Conservation (phyloP, 352 stramenopile species). For the Globisporangium irregulare region DNA sequence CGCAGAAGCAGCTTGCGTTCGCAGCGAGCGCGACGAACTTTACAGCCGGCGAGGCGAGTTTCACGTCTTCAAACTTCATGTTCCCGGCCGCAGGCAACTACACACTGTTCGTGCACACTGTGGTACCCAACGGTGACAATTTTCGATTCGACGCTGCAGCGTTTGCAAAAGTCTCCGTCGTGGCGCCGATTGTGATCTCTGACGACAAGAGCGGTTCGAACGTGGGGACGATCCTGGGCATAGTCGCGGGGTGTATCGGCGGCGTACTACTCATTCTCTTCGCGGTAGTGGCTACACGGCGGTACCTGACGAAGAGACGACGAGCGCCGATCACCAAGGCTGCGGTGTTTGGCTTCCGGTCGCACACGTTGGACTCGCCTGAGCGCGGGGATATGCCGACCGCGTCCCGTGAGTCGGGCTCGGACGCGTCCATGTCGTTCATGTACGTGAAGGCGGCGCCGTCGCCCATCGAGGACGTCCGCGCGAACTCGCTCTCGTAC, state of each 20-base stretch:
- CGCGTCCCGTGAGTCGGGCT: slow-evolving; percentile 35
- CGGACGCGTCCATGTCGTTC: slow-evolving; percentile 44
- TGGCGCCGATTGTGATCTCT: slow-evolving; percentile 16
- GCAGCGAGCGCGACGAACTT: slow-evolving; percentile 34
- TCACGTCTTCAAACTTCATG: slow-evolving; percentile 27
- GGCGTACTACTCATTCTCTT: slow-evolving; percentile 31
- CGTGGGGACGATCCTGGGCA: slow-evolving; percentile 30
- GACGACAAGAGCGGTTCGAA: slow-evolving; percentile 22
- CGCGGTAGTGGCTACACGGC: slow-evolving; percentile 20
- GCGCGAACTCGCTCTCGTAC: slow-evolving; percentile 49
- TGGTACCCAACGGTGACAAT: slow-evolving; percentile 43
- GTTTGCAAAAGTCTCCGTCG: slow-evolving; percentile 35
- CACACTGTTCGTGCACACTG: slow-evolving; percentile 39
- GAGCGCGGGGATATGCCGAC: slow-evolving; percentile 35
- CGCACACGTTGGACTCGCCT: slow-evolving; percentile 27
- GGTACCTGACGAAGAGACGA: slow-evolving; percentile 17
- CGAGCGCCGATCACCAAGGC: slow-evolving; percentile 19
- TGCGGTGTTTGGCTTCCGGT: slow-evolving; percentile 40
- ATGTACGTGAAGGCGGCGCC: slow-evolving; percentile 48
- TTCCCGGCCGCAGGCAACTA: slow-evolving; percentile 43
- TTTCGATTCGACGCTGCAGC: slow-evolving; percentile 40
- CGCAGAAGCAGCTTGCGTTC: slow-evolving; percentile 31
- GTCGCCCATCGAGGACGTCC: slow-evolving; percentile 32
- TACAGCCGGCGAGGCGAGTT: slow-evolving; percentile 19
- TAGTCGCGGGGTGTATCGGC: slow-evolving; percentile 29